These are phyloP conservation scores for Cladorrhinum sp. DNA, from an alignment of 2,329 filamentous ascomycete species.

Conservation along the genomic window DNA sequence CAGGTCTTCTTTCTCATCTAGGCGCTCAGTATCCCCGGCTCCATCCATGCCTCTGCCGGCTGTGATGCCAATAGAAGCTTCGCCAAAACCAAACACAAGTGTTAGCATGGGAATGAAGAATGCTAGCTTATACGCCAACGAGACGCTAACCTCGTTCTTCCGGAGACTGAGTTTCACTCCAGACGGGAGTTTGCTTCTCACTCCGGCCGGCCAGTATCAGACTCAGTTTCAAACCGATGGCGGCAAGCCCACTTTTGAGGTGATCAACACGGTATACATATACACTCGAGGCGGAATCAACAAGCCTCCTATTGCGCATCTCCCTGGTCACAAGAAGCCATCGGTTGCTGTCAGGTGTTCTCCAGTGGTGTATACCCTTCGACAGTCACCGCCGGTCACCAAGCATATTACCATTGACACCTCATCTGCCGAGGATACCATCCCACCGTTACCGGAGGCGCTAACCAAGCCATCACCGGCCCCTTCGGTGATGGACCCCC, in stretches of 20 bases:
- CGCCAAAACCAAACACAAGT: slow-evolving; percentile 68
- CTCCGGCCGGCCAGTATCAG: slow-evolving; percentile 93
- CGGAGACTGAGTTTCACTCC: slow-evolving; percentile 89
- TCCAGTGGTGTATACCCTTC: slow-evolving; percentile 79
- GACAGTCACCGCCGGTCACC: slow-evolving; percentile 65
- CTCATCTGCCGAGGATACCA: slow-evolving; percentile 78
- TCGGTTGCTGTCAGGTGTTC: slow-evolving; percentile 95
- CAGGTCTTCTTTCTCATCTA: slow-evolving; percentile 86
- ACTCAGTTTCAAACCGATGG: slow-evolving; percentile 64
- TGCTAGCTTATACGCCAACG: slow-evolving; percentile 89
- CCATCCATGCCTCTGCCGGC: slow-evolving; percentile 91
- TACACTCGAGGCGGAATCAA: slow-evolving; percentile 96
- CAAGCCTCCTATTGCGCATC: slow-evolving; percentile 89
- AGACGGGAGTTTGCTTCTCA: slow-evolving; percentile 89
- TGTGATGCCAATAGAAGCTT: slow-evolving; percentile 89
- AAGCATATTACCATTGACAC: slow-evolving; percentile 95
- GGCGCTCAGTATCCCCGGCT: slow-evolving; percentile 87
- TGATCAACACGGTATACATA: slow-evolving; percentile 97
- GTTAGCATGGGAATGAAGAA: slow-evolving; percentile 69
- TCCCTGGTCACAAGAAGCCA: slow-evolving; percentile 96
- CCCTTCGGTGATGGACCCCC: slow-evolving; percentile 75
- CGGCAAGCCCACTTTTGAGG: slow-evolving; percentile 77
- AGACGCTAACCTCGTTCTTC: slow-evolving; percentile 97
- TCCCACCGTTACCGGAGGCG: slow-evolving; percentile 80
- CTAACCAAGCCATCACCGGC: slow-evolving; percentile 59